Base-by-base conservation (phyloP, 31 red algal species). In the Endocladia muricata region DNA sequence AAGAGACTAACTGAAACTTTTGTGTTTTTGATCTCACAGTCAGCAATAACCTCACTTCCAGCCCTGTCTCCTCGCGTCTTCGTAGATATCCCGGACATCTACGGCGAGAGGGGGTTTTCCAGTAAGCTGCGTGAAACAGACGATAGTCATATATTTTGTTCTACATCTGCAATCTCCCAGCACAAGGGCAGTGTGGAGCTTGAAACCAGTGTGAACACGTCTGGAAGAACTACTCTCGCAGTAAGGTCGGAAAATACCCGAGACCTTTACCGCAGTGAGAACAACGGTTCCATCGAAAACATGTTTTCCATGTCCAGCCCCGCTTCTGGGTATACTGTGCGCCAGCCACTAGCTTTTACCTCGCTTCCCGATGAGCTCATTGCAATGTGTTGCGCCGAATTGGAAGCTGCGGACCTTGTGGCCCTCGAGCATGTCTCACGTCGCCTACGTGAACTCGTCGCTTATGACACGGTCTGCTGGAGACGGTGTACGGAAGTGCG, bases 321-420 rank as follows among this genome's bases (percentile, higher is more conserved):
- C 61, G 34, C 4, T 2, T 26, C 21, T 19, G 17, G 40, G 47
- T 15, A 69, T 11, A 38, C 22, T 26, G 0, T n/a, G 30, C 42
- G 64, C 28, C 58, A 11, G n/a, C 60, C 79, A 37, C 47, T 60
- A 49, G 54, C 34, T 63, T 31, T 91, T 26, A 74, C 79, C 34
- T 55, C 78, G 3, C 80, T 94, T 6, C 91, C 91, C 3, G 91
- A 94, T 55, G 91, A 94, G 75, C 66, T 94, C 58, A 81, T 94
- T 41, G 60, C 82, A 66, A 77, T 82, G 74, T 86, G 78, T 39
- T 88, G 68, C 59, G 63, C 69, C 29, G 29, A 70, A 39, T 74
- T 94, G 28, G 55, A 56, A 41, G 83, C 81, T 15, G 56, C 68
- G 0, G 81, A 85, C 83, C 78, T 94, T 41, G 74, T 94, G 32